Percentiles rank a stretch among this genome's conserved stretches.
Conservation (phyloP, 2,329 filamentous ascomycete species). For the Ceratocystis harringtonii region DNA sequence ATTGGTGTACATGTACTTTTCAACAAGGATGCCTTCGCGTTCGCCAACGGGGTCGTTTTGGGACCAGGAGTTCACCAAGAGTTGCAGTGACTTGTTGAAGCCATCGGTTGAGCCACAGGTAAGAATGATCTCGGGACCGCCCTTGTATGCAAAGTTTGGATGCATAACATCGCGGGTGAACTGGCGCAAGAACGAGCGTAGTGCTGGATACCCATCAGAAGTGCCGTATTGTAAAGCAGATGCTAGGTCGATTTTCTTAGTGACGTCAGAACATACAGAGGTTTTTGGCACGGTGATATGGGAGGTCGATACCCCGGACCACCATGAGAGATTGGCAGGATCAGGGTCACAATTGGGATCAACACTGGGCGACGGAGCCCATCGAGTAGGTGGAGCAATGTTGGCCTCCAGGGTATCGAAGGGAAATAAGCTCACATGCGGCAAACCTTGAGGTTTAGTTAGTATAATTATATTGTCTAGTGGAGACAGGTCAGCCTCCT, state of each 20-base stretch:
- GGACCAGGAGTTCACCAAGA: slow-evolving; percentile 59
- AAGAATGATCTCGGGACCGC: slow-evolving; percentile 61
- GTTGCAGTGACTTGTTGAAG: slow-evolving; percentile 60
- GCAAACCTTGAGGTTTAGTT: slow-evolving; percentile 44
- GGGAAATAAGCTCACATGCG: slow-evolving; percentile 69
- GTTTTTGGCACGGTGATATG: slow-evolving; percentile 61
- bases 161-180: slow-evolving; percentile 66
- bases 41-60: slow-evolving; percentile 51
- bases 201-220: slow-evolving; percentile 65
- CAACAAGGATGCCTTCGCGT: slow-evolving; percentile 62
- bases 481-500: slow-evolving; percentile 17
- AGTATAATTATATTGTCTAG: not conserved
- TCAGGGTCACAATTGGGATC: not conserved
- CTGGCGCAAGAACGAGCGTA: slow-evolving; percentile 63
- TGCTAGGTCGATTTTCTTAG: slow-evolving; percentile 62
- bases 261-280: slow-evolving; percentile 39
- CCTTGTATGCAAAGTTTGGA: slow-evolving; percentile 63
- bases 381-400: slow-evolving; percentile 58
- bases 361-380: slow-evolving; percentile 38
- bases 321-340: slow-evolving; percentile 20
- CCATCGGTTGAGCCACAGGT: slow-evolving; percentile 78
- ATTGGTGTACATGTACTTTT: slow-evolving; percentile 70
- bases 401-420: slow-evolving; percentile 82
- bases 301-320: slow-evolving; percentile 22
- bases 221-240: slow-evolving; percentile 77